These are phyloP conservation scores for Juncus effusus DNA, from an alignment of 176 grass and related monocot genomes.

Conservation along the genomic window DNA sequence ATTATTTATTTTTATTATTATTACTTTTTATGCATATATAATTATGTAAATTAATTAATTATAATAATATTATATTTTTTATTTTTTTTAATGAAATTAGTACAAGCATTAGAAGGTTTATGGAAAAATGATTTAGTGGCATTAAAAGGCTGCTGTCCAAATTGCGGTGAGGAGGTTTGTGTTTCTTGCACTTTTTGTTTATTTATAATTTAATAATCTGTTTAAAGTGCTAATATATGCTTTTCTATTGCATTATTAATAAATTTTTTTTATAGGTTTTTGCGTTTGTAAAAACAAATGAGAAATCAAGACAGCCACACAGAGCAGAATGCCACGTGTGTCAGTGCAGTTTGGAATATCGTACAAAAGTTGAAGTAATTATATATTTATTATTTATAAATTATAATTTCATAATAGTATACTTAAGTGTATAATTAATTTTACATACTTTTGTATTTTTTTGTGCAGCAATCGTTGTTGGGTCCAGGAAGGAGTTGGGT, in stretches of 20 bases:
- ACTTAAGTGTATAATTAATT: background rate
- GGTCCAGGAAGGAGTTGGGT: slow-evolving; percentile 65
- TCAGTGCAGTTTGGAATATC: slow-evolving; percentile 67
- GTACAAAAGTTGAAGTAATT: slow-evolving; percentile 79
- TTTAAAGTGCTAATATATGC: background rate
- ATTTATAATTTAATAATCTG: slow-evolving; percentile 18
- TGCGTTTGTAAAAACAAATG: slow-evolving; percentile 72
- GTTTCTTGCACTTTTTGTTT: slow-evolving; percentile 6
- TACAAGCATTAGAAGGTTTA: slow-evolving; percentile 62
- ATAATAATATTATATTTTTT: slow-evolving; percentile 11
- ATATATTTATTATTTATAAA: slow-evolving; percentile 3
- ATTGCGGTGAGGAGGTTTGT: slow-evolving; percentile 88
- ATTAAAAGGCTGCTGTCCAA: slow-evolving; percentile 83
- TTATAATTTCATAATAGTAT: slow-evolving; percentile 4
- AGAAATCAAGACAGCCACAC: slow-evolving; percentile 58
- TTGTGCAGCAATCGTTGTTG: slow-evolving; percentile 51
- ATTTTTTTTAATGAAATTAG: slow-evolving; percentile 30
- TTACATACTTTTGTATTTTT: slow-evolving; percentile 8
- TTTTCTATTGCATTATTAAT: background rate
- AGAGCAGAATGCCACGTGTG: slow-evolving; percentile 95
- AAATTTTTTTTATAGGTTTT: slow-evolving; percentile 55
- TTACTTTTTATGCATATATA: background rate
- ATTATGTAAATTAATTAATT: background rate
- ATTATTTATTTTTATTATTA: background rate
- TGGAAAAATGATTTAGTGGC: slow-evolving; percentile 80